These are phyloP conservation scores for Camelina laxa DNA, from an alignment of 345 rosid species.

Conservation along the genomic window DNA sequence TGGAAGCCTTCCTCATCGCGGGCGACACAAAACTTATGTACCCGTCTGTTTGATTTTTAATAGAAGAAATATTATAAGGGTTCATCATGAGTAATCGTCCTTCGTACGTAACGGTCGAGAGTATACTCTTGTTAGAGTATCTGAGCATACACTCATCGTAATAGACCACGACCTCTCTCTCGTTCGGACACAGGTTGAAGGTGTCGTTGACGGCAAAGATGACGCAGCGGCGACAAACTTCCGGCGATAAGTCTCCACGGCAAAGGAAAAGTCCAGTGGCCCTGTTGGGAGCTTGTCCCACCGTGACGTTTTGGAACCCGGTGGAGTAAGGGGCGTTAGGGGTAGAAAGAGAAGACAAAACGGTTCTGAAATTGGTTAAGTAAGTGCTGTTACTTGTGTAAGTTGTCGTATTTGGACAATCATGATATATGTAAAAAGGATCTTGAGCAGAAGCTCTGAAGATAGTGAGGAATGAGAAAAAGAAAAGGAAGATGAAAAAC, in stretches of 20 bases:
- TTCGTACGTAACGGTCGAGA: not conserved
- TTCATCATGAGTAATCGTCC: not conserved
- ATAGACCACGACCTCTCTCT: not conserved
- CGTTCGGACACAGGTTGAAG: not conserved
- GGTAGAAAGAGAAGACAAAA: conserved; percentile 44
- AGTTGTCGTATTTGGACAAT: conserved; percentile 19
- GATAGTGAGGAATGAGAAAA: not conserved
- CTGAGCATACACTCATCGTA: not conserved
- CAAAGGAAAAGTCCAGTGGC: not conserved
- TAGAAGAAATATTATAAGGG: not conserved
- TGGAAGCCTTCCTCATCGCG: not conserved
- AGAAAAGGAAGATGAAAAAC: not conserved
- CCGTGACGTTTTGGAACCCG: conserved; percentile 23
- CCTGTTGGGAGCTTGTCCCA: not conserved
- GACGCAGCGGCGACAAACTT: conserved; percentile 1
- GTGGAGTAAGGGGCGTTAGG: conserved; percentile 19
- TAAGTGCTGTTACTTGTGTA: conserved; percentile 44
- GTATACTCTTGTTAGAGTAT: not conserved
- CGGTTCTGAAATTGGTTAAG: conserved; percentile 43
- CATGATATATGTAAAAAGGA: not conserved
- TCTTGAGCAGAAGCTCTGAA: conserved; percentile 32
- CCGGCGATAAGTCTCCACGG: not conserved
- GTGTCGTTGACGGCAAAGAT: not conserved
- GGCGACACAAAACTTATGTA: not conserved
- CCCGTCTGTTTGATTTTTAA: not conserved